Percentiles rank a stretch among this genome's conserved stretches.
Evolutionary conservation across 306 rosid genomes (phyloP).

Genomic region (Macrotyloma uniflorum): DNA sequence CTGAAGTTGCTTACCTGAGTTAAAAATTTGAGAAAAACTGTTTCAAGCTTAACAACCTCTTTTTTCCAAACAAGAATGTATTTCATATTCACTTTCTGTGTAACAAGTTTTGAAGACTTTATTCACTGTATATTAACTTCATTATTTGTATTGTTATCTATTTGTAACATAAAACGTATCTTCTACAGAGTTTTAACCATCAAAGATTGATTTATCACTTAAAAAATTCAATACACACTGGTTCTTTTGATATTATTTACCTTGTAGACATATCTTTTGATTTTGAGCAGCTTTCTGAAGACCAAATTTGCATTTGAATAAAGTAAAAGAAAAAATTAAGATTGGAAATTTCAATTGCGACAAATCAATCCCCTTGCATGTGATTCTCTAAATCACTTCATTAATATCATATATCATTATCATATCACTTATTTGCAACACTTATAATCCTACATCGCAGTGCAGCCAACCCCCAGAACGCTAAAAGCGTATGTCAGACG

Average conservation of each 20-base stretch:
- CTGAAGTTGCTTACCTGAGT: background rate
- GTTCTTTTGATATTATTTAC: background rate
- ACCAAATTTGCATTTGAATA: background rate
- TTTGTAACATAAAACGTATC: background rate
- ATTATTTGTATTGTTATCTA: background rate
- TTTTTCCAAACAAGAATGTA: background rate
- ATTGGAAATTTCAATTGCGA: background rate
- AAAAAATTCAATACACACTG: background rate
- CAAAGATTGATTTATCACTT: background rate
- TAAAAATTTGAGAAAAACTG: background rate
- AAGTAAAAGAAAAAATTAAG: background rate
- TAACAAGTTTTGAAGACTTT: background rate
- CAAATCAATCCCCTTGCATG: background rate
- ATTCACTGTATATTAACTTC: background rate
- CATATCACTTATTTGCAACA: background rate
- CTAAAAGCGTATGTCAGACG: no score
- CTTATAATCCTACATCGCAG: no score
- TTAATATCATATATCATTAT: constrained; percentile 26
- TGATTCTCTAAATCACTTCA: background rate
- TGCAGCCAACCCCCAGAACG: no score
- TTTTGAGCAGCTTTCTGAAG: background rate
- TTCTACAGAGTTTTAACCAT: background rate
- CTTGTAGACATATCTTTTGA: background rate
- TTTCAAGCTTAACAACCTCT: background rate
- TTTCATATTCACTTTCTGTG: background rate